Conservation (phyloP, 805 yeast genomes). For the Priceomyces melissophilus region DNA sequence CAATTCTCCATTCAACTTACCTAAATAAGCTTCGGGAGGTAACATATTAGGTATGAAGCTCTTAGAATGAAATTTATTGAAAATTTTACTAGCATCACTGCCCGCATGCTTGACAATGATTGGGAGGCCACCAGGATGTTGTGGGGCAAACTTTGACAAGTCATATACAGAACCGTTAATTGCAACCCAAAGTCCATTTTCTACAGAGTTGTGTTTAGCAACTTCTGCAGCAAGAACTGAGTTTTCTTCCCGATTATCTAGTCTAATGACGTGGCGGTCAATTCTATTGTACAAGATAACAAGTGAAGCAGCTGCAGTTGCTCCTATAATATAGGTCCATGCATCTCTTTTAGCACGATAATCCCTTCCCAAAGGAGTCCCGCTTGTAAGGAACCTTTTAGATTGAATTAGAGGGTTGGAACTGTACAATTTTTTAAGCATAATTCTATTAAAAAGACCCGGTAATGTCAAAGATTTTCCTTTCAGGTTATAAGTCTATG, state of each 20-base stretch:
- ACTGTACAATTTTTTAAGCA: too few species aligned
- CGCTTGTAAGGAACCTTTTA: too few species aligned
- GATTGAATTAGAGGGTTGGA: too few species aligned
- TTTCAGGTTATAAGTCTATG: too few species aligned
- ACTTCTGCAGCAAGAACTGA: conserved; percentile 6
- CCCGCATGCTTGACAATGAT: conserved; percentile 50
- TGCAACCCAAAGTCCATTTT: conserved; percentile 23
- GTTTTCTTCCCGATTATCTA: not conserved
- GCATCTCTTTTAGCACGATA: too few species aligned
- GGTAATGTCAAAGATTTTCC: too few species aligned
- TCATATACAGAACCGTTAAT: conserved; percentile 31
- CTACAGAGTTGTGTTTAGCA: conserved; percentile 5
- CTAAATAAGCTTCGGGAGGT: conserved; percentile 16
- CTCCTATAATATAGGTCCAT: too few species aligned
- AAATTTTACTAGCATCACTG: conserved; percentile 48
- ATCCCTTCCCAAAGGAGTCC: too few species aligned
- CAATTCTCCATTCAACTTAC: conserved; percentile 20
- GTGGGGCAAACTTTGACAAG: conserved; percentile 29
- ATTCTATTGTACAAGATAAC: too few species aligned
- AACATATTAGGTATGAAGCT: conserved; percentile 16
- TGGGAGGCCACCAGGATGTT: conserved; percentile 50
- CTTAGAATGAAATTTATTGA: conserved; percentile 39
- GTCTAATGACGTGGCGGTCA: not conserved
- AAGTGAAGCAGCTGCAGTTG: too few species aligned
- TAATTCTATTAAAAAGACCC: too few species aligned